These are phyloP conservation scores for Cordyceps farinosa DNA, from an alignment of 2,329 filamentous ascomycete genomes.

Conservation along the genomic window DNA sequence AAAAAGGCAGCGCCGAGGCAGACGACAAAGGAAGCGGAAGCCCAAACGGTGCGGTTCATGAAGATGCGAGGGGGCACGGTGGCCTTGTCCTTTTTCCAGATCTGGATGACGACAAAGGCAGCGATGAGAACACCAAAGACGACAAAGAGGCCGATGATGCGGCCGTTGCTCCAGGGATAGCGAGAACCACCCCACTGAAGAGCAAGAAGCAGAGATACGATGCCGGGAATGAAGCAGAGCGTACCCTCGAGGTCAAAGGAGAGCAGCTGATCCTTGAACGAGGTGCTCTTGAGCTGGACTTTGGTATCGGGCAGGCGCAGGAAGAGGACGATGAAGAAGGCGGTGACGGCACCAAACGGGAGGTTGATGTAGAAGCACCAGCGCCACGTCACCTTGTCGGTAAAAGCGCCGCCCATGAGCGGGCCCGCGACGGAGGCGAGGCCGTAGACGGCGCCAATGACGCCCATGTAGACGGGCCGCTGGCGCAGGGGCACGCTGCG, in stretches of 20 bases:
- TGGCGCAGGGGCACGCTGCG: conserved; percentile 18
- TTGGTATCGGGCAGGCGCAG: conserved; percentile 21
- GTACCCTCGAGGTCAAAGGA: conserved; percentile 41
- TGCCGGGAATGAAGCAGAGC: conserved; percentile 19
- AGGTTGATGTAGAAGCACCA: conserved; percentile 34
- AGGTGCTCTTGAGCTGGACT: conserved; percentile 19
- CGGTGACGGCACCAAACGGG: conserved; percentile 32
- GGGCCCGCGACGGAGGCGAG: conserved; percentile 30
- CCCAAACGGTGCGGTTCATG: conserved; percentile 37
- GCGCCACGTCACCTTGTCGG: conserved; percentile 26
- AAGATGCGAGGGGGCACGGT: conserved; percentile 42
- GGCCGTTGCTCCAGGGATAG: conserved; percentile 28
- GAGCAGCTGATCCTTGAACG: conserved; percentile 38
- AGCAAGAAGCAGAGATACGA: conserved; percentile 43
- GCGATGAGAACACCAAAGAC: conserved; percentile 21
- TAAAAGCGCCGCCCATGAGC: conserved; percentile 25
- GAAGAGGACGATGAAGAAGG: conserved; percentile 26
- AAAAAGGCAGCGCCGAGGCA: conserved; percentile 27
- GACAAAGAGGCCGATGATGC: conserved; percentile 46
- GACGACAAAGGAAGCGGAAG: conserved; percentile 30
- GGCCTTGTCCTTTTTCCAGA: conserved; percentile 33
- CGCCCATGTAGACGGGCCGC: conserved; percentile 38
- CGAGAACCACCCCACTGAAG: conserved; percentile 41
- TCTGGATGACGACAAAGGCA: conserved; percentile 27
- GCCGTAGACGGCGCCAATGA: conserved; percentile 37